Evolutionary conservation across 257 asterid genomes (phyloP), one percentile per base, ranked within the genome.

Genomic region (Plantago major): DNA sequence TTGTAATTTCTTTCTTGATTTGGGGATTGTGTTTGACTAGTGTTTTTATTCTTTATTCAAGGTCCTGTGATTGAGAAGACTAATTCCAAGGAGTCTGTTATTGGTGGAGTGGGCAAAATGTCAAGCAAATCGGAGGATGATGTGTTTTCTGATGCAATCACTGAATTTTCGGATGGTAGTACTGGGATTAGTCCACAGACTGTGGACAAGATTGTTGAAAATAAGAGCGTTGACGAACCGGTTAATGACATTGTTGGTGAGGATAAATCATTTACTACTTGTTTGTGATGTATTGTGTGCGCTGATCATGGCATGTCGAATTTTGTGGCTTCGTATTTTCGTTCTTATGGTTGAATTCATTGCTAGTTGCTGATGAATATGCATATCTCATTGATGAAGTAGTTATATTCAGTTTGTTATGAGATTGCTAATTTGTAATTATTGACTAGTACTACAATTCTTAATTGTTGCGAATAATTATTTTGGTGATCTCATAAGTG

Each of bases 121-220:
- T 81, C 87, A 4, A 46, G 42, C 50, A 81, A 46, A 74, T 83
- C 95, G 18, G 97, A 83, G 56, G 94, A 85, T 42, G 97, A 90
- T 30, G 70, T 78, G 65, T 90, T 72, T 69, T 68, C 96, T 37
- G 97, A 90, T 79, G 97, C 94, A 47, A 79, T 72, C 45, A 64
- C 84, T 0, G 96, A 83, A 17, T 87, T 90, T 76, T 68, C 91
- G 0, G 94, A 87, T 37, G 74, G 82, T 68, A 86, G 83, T 28
- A 74, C 81, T 68, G 88, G 83, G 43, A 51, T 59, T 46, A 80
- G 73, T 70, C 84, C 86, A 4, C 68, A 60, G 6, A 19, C 7
- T 70, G 71, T 55, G 45, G 63, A 71, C 47, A 72, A 62, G 59
- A 73, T 68, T 45, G 50, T 62, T 70, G 81, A 67, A 69, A 64